phyloP scores from a whole-genome alignment of 2,329 filamentous ascomycete species.

The Arachnomyces sp. region DNA sequence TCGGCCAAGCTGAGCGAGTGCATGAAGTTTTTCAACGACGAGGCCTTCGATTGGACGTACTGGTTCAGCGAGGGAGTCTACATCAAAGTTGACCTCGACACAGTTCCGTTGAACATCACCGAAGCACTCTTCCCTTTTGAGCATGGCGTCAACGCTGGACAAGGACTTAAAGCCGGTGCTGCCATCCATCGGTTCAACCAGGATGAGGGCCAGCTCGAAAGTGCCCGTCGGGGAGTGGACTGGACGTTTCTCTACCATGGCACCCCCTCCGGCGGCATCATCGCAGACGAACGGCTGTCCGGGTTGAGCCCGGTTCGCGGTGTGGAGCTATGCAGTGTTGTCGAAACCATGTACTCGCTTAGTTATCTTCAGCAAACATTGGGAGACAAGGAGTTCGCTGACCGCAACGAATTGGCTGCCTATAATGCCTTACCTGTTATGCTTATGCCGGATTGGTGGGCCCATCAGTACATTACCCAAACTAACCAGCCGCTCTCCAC shows the following conservation, averaged over 20 bases:
- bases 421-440: conserved; percentile 50
- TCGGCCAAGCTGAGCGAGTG: conserved; percentile 31
- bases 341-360: conserved; percentile 46
- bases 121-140: conserved; percentile 30
- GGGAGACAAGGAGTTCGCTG: conserved; percentile 41
- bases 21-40: conserved; percentile 36
- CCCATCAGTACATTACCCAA: conserved; percentile 47
- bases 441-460: conserved; percentile 47
- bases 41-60: conserved; percentile 32
- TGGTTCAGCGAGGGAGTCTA: conserved; percentile 33
- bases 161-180: conserved; percentile 40
- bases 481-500: conserved; percentile 46
- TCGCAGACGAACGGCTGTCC: conserved; percentile 43
- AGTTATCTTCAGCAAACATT: conserved; percentile 44
- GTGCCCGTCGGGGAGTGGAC: conserved; percentile 36
- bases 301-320: conserved; percentile 37
- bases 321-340: conserved; percentile 45
- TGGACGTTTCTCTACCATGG: conserved; percentile 43
- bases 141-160: conserved; percentile 42
- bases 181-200: conserved; percentile 39
- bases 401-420: conserved; percentile 44
- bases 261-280: conserved; percentile 39
- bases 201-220: conserved; percentile 35
- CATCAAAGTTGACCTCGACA: conserved; percentile 29
- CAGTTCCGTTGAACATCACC: conserved; percentile 23